Evolutionary conservation across 225 moss, liverwort and hornwort species (phyloP).

Genomic region (Rhytidiadelphus loreus): DNA sequence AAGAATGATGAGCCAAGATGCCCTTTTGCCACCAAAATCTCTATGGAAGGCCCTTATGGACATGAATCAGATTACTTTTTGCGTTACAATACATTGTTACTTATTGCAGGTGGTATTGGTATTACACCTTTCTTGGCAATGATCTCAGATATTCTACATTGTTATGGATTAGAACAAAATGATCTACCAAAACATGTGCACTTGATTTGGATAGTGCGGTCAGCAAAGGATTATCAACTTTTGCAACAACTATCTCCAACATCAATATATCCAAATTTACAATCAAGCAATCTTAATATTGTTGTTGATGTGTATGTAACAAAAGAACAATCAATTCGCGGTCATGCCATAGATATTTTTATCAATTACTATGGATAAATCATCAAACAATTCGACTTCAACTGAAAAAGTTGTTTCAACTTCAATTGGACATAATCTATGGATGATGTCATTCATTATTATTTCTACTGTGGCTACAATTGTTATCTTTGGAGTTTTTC

Average conservation of each 20-base stretch:
- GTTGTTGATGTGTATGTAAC: background rate
- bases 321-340: background rate
- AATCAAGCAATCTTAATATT: background rate
- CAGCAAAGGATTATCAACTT: background rate
- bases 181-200: background rate
- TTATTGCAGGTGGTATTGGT: background rate
- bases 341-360: background rate
- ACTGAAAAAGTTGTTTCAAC: background rate
- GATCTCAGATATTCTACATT: background rate
- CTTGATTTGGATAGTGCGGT: background rate
- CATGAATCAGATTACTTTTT: background rate
- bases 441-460: background rate
- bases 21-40: background rate
- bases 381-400: background rate
- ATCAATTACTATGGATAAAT: background rate
- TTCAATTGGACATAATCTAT: background rate
- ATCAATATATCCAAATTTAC: background rate
- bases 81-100: background rate
- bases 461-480: background rate
- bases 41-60: background rate
- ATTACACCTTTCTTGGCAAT: background rate
- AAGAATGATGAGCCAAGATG: background rate
- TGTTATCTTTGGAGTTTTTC: background rate
- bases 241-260: background rate
- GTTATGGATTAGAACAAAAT: background rate